phyloP scores from a whole-genome alignment of 352 stramenopile genomes.

The Globisporangium cylindrosporum region DNA sequence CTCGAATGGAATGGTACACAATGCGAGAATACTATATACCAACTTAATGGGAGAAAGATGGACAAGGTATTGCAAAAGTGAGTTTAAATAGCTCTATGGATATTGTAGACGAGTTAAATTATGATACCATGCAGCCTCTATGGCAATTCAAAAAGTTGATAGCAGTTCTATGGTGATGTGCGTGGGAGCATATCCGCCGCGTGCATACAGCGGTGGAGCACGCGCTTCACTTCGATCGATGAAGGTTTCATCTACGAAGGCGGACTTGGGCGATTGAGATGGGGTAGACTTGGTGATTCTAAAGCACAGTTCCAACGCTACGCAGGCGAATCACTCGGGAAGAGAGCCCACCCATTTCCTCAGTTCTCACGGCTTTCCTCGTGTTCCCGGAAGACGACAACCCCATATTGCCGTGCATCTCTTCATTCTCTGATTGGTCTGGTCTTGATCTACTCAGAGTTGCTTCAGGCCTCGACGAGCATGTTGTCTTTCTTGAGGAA shows the following conservation, averaged over 20 bases:
- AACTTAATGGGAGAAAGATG: background rate
- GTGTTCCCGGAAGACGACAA: background rate
- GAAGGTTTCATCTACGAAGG: background rate
- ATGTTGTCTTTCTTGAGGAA: slow-evolving; percentile 52
- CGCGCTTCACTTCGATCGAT: background rate
- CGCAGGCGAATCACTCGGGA: background rate
- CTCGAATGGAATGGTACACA: no score
- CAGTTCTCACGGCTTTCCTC: background rate
- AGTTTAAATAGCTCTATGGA: slow-evolving; percentile 16
- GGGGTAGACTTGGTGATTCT: background rate
- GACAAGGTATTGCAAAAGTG: background rate
- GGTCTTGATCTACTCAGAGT: background rate
- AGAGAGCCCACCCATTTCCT: background rate
- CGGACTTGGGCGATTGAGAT: background rate
- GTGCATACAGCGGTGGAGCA: background rate
- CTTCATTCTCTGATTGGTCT: background rate
- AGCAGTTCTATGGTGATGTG: slow-evolving; percentile 3
- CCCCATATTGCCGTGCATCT: background rate
- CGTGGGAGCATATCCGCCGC: background rate
- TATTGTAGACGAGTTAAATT: slow-evolving; percentile 7
- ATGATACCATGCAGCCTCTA: slow-evolving; percentile 16
- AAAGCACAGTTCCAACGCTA: slow-evolving; percentile 14
- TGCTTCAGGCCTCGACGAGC: background rate
- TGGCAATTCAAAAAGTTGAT: slow-evolving; percentile 5
- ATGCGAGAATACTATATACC: no score